Base-by-base conservation (phyloP, 305 asterid genomes). In the Solanum aculeatissimum region DNA sequence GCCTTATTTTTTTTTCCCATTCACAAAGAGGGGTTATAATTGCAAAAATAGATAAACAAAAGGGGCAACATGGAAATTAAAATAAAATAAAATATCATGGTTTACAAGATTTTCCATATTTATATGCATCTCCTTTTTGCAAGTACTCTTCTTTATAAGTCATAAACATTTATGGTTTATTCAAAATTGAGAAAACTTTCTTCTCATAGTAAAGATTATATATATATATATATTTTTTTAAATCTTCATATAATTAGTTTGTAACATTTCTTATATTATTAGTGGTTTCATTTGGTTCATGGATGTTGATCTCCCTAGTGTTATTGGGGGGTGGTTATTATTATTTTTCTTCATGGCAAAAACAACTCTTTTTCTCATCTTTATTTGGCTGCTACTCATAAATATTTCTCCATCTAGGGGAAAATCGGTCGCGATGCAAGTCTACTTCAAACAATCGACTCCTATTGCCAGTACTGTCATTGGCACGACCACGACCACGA, bases 241-340 rank as follows among this genome's bases (percentile, higher is more conserved):
- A n/a, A n/a, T 57, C 63, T 83, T 58, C 83, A 75, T 70, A 75
- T 40, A 40, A 1, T 65, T 65, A 71, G 79, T 71, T 71, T 71
- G 32, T 71, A 42, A 42, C n/a, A 6, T 27, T 71, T 49, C 45
- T 27, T 49, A 51, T 29, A 75, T 62, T 74, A 84, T 88, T 90
- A 51, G 58, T 23, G 25, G 91, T 86, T 87, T 86, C 90, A 89
- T 54, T 86, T 86, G 93, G 97, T 94, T 92, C 91, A 94, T 94
- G 98, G 98, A 93, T 94, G 89, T 93, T 89, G 96, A 88, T 89
- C 90, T 87, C 91, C 89, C 87, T 89, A 85, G 89, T 68, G 82
- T 81, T 80, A 86, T 87, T 91, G 90, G 96, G 95, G 96, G 95
- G 91, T 89, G 94, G 93, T 87, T 88, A 81, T 82, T 83, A 38